Evolutionary conservation across 176 grass and related monocot genomes (phyloP).

Genomic region (Luzula sylvatica): DNA sequence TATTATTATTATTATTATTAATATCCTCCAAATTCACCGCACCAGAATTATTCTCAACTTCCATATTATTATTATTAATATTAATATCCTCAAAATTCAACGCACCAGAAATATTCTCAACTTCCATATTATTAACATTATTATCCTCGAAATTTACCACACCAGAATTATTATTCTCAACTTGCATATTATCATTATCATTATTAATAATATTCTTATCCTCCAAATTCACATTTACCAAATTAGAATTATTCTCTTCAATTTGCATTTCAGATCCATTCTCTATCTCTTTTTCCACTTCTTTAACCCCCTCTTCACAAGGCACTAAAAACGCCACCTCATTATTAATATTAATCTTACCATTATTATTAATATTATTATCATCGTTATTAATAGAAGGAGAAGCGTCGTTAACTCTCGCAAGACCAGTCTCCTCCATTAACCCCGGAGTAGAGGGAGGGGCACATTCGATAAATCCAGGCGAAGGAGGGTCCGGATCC

Average conservation of each 20-base stretch:
- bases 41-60: conserved; percentile 3
- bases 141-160: not conserved
- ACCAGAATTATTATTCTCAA: not conserved
- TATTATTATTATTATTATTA: not conserved
- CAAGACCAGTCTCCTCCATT: conserved; percentile 76
- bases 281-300: conserved; percentile 6
- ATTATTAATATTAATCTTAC: conserved; percentile 20
- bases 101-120: not conserved
- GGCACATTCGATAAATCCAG: conserved; percentile 49
- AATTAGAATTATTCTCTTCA: too few species aligned
- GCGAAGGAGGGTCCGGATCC: conserved; percentile 39
- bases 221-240: too few species aligned
- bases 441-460: conserved; percentile 82
- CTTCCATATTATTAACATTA: not conserved
- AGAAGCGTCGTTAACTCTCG: conserved; percentile 56
- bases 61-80: too few species aligned
- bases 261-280: not conserved
- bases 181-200: too few species aligned
- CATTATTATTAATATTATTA: conserved; percentile 36
- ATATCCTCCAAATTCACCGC: conserved; percentile 2
- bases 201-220: too few species aligned
- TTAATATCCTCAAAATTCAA: not conserved
- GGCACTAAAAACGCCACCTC: conserved; percentile 14
- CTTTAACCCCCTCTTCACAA: conserved; percentile 7
- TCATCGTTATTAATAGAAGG: conserved; percentile 49